phyloP scores from a whole-genome alignment of 2,329 filamentous ascomycete species.

The Nothopassalora personata region DNA sequence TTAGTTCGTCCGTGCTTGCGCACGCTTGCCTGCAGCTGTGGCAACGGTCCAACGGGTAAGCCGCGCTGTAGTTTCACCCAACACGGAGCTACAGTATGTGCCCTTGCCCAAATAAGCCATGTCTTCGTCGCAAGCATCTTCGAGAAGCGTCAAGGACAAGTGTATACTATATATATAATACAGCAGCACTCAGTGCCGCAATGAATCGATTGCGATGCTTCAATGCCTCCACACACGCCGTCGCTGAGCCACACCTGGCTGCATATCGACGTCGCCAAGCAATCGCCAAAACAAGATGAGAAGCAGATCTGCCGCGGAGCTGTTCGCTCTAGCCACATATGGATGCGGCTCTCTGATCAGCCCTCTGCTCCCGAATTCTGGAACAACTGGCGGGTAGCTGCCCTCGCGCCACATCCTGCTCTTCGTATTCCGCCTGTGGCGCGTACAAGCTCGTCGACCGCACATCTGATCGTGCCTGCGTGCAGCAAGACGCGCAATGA shows the following conservation, averaged over 20 bases:
- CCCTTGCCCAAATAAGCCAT: not conserved
- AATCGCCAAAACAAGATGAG: not conserved
- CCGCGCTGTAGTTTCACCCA: not conserved
- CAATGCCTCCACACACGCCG: not conserved
- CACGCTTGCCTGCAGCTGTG: not conserved
- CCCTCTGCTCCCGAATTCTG: not conserved
- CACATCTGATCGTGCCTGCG: not conserved
- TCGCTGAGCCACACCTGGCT: not conserved
- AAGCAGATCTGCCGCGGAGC: not conserved
- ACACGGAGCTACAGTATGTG: not conserved
- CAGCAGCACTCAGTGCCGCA: no score
- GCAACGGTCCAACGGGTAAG: not conserved
- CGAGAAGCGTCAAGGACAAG: not conserved
- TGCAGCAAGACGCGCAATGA: not conserved
- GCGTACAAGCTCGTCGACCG: not conserved
- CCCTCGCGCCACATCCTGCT: not conserved
- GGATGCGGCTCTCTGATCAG: not conserved
- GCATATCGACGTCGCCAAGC: not conserved
- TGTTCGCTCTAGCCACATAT: not conserved
- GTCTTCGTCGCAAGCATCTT: not conserved
- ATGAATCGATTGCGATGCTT: not conserved
- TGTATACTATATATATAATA: not conserved
- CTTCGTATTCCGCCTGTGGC: not conserved
- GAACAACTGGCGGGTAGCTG: not conserved
- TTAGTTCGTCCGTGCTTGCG: not conserved